Evolutionary conservation across 2,329 filamentous ascomycete species (phyloP).

Genomic region (Cordyceps fumosorosea): DNA sequence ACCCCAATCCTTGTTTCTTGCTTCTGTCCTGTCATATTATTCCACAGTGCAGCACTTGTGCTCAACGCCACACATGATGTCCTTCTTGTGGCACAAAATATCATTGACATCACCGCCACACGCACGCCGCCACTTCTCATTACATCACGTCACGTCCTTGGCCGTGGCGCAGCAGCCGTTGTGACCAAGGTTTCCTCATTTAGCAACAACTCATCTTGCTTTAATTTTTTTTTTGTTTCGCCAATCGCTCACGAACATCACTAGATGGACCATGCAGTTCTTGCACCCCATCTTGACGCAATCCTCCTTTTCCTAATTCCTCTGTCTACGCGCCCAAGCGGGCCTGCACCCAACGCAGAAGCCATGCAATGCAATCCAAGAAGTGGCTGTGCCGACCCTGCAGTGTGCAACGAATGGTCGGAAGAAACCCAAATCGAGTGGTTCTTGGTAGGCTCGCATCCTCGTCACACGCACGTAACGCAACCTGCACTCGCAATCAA

Average conservation of each 20-base stretch:
- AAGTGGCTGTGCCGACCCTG: neutral
- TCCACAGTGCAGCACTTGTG: neutral
- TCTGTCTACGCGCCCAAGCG: neutral
- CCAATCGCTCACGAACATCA: neutral
- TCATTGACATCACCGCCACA: slow-evolving; percentile 4
- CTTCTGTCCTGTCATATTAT: neutral
- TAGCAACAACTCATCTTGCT: neutral
- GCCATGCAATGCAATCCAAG: neutral
- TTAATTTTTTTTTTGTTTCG: no score
- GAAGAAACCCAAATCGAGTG: neutral
- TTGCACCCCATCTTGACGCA: neutral
- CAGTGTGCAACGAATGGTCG: neutral
- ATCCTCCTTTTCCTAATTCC: neutral
- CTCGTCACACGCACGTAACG: neutral
- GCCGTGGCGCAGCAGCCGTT: slow-evolving; percentile 7
- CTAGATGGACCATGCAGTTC: neutral
- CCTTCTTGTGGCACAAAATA: neutral
- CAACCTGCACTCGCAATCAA: neutral
- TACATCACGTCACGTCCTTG: neutral
- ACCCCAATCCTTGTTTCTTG: neutral
- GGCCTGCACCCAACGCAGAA: no score
- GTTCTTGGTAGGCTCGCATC: neutral
- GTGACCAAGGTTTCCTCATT: neutral
- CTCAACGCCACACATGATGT: neutral
- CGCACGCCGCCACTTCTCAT: neutral